Evolutionary conservation across 345 rosid genomes (phyloP).

Genomic region (Rhodamnia rubescens): DNA sequence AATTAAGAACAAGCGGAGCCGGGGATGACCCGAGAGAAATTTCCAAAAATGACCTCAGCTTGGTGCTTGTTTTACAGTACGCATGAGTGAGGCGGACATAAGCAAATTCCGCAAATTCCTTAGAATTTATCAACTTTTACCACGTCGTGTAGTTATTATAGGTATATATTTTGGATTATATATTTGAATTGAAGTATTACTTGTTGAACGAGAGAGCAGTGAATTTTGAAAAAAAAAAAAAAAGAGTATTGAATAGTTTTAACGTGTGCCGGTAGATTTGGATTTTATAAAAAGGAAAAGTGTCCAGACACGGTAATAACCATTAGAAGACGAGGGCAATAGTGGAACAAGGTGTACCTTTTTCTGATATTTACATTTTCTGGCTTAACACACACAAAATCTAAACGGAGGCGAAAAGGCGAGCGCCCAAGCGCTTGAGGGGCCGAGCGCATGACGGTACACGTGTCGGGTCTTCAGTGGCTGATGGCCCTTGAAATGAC

Average conservation of each 20-base stretch:
- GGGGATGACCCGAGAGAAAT: not conserved
- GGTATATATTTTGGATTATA: too few species aligned
- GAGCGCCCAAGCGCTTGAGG: not conserved
- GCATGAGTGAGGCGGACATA: not conserved
- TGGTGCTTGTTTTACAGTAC: not conserved
- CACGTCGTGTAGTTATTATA: not conserved
- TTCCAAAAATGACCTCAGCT: not conserved
- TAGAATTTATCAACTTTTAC: not conserved
- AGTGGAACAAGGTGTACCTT: not conserved
- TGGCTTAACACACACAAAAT: not conserved
- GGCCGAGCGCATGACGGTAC: not conserved
- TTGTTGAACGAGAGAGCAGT: too few species aligned
- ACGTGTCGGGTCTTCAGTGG: not conserved
- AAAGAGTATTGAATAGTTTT: too few species aligned
- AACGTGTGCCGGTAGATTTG: not conserved
- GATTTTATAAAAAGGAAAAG: not conserved
- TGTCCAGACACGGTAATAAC: not conserved
- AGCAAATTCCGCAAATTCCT: not conserved
- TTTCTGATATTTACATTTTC: not conserved
- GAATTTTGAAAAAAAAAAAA: too few species aligned
- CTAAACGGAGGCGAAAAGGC: not conserved
- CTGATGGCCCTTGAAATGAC: not conserved
- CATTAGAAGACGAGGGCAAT: not conserved
- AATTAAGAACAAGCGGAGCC: not conserved
- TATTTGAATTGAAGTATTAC: not conserved